These are phyloP conservation scores for Hibiscus syriacus DNA, from an alignment of 345 rosid genomes.

Conservation along the genomic window DNA sequence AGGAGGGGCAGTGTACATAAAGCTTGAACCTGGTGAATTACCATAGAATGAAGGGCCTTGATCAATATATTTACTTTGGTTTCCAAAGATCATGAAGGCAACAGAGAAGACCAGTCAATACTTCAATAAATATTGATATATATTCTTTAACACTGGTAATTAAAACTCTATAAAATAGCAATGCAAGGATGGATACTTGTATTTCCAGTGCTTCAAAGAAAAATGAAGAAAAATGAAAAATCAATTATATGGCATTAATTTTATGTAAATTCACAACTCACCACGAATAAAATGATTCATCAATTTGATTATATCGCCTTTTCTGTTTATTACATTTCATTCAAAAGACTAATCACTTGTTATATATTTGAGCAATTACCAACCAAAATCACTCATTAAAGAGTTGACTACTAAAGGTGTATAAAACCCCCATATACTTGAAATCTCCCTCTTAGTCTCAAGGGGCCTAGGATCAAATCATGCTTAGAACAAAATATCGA, in stretches of 20 bases:
- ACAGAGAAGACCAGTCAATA: background rate
- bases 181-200: background rate
- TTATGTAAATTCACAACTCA: background rate
- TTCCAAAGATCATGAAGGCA: conserved; percentile 11
- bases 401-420: too few relatives aligned
- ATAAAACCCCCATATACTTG: too few relatives aligned
- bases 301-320: background rate
- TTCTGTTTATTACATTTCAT: too few relatives aligned
- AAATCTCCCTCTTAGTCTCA: too few relatives aligned
- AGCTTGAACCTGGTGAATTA: conserved; percentile 61
- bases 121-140: background rate
- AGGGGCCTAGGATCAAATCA: background rate
- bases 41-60: conserved; percentile 82
- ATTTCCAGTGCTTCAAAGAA: background rate
- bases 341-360: too few relatives aligned
- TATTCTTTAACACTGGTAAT: background rate
- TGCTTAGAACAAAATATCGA: background rate
- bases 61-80: conserved; percentile 46
- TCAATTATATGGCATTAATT: background rate
- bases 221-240: background rate
- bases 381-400: too few relatives aligned
- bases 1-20: conserved; percentile 54
- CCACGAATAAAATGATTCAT: background rate
- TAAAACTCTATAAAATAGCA: background rate
- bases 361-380: too few relatives aligned